phyloP scores from a whole-genome alignment of 129 eudicot genomes.

The Artemisia argyi region DNA sequence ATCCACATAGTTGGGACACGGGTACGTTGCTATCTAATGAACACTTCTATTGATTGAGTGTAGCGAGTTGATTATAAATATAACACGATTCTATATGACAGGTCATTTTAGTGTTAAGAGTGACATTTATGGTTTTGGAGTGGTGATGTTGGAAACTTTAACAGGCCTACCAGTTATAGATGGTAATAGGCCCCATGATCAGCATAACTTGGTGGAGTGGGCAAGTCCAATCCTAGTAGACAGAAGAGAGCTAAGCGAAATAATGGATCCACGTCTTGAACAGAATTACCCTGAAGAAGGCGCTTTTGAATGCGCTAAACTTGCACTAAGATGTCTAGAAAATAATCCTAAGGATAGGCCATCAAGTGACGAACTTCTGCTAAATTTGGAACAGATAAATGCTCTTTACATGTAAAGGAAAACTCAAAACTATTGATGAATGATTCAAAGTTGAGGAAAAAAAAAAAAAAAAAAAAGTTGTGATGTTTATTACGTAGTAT shows the following conservation, averaged over 20 bases:
- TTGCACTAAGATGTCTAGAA: slow-evolving; percentile 30
- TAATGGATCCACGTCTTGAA: slow-evolving; percentile 34
- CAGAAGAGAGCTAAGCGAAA: slow-evolving; percentile 2
- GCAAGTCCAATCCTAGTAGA: slow-evolving; percentile 13
- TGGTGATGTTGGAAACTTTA: slow-evolving; percentile 31
- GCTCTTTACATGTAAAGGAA: too few species aligned
- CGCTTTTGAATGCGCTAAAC: slow-evolving; percentile 8
- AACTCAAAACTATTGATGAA: too few species aligned
- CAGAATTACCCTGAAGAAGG: slow-evolving; percentile 17
- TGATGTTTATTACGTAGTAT: too few species aligned
- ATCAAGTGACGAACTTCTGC: slow-evolving; percentile 32
- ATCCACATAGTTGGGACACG: background rate
- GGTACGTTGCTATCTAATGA: background rate
- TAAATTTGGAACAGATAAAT: slow-evolving; percentile 21
- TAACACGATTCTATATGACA: background rate
- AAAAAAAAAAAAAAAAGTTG: too few species aligned
- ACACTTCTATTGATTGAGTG: too few species aligned
- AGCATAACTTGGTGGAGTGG: slow-evolving; percentile 31
- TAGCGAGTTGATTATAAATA: too few species aligned
- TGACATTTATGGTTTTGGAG: slow-evolving; percentile 43
- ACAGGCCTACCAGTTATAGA: slow-evolving; percentile 21
- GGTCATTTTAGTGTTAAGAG: slow-evolving; percentile 29
- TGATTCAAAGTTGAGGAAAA: too few species aligned
- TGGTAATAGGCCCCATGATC: slow-evolving; percentile 13
- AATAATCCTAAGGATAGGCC: slow-evolving; percentile 27